Base-by-base conservation (phyloP, 1,139 yeast genomes). In the Kazachstania sp. region DNA sequence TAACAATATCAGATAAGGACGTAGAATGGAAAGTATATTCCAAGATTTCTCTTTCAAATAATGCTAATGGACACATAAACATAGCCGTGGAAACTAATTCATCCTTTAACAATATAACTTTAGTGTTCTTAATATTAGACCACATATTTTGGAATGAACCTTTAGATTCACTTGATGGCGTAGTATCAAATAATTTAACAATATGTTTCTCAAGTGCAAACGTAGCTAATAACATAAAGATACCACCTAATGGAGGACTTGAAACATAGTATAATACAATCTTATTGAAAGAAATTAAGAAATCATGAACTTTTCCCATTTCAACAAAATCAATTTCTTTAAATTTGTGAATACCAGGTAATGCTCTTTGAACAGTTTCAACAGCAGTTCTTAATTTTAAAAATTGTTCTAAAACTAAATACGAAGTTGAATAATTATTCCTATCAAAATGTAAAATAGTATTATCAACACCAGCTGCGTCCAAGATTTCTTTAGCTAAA, bases 1-100 rank as follows among this genome's bases (percentile, higher is more conserved):
- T 47, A n/a, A 55, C 56, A 23, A 54, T 54, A 16, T 53, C 53
- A 6, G 55, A 50, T 18, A 55, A 43, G 12, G 57, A 53, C 13
- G 44, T 45, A 2, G 57, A 47, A 12, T 53, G 41, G 45, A 54
- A 55, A 1, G 48, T 36, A 23, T 47, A 47, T 30, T 53, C 52
- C 16, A 55, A 29, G 9, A 53, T 38, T 31, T 50, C 52, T 48
- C 55, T 49, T 30, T 54, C 58, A 26, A 55, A 55, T 9, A 55
- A 20, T 13, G 46, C 45, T 2, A 56, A 48, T 3, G 57, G 57
- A 43, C 55, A 55, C 30, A 50, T 35, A 36, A 55, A 54, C 45
- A 53, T 46, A 11, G 52, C 54, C 32, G 54, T 30, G 15, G 51
- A 29, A 26, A 49, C 48, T 42, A 44, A 40, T 9, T 53, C 49